Percentiles rank a stretch among this genome's conserved stretches.
Conservation (phyloP, 2,329 filamentous ascomycete species). For the Apiospora rasikravindrae region DNA sequence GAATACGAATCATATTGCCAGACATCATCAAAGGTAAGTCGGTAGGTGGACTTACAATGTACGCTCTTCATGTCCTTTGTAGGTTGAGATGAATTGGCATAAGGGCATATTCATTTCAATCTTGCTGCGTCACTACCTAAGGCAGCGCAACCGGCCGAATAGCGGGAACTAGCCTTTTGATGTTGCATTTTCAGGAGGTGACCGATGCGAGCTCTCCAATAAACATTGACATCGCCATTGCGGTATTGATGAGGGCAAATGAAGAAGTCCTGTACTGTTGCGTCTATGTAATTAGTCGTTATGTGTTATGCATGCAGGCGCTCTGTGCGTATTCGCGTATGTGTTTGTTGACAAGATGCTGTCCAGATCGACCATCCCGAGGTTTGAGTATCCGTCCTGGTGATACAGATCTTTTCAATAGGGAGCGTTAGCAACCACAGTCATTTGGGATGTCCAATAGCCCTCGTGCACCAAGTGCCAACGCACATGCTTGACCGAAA, state of each 20-base stretch:
- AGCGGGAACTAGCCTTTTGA: not conserved
- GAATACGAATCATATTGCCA: not conserved
- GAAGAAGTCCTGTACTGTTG: not conserved
- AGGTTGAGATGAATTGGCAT: not conserved
- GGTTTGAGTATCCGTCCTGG: not conserved
- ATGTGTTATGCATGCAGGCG: not conserved
- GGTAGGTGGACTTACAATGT: not conserved
- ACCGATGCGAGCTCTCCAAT: not conserved
- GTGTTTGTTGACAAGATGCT: not conserved
- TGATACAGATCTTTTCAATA: not conserved
- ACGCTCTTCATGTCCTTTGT: not conserved
- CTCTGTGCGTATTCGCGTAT: not conserved
- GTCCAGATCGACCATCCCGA: not conserved
- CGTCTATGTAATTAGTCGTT: not conserved
- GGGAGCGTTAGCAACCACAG: not conserved
- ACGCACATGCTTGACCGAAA: conserved; percentile 7
- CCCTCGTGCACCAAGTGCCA: not conserved
- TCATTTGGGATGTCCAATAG: not conserved
- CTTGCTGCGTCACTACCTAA: not conserved
- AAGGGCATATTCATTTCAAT: not conserved
- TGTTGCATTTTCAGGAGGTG: not conserved
- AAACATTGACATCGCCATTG: not conserved
- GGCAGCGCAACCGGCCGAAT: not conserved
- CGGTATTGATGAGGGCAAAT: not conserved
- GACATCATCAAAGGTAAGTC: not conserved